Evolutionary conservation across 768 basidiomycete genomes (phyloP).

Genomic region (Heimioporus sp.): DNA sequence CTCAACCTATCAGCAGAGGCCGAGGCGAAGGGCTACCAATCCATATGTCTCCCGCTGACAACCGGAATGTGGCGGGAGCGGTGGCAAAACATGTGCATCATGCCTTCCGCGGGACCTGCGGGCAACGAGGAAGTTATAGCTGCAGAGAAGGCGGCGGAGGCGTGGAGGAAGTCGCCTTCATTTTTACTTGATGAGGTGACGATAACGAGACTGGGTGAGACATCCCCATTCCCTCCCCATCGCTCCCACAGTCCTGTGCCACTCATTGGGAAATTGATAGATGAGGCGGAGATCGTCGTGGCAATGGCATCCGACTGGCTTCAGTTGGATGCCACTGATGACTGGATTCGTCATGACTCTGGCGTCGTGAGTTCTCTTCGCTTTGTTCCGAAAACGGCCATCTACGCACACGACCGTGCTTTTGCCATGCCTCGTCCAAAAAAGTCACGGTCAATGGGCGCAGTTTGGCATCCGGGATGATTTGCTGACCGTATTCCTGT

Average conservation of each 20-base stretch:
- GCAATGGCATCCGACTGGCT: slow-evolving; percentile 92
- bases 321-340: slow-evolving; percentile 88
- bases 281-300: slow-evolving; percentile 71
- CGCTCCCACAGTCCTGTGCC: slow-evolving; percentile 13
- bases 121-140: slow-evolving; percentile 38
- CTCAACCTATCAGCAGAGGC: slow-evolving; percentile 51
- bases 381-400: slow-evolving; percentile 6
- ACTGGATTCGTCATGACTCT: slow-evolving; percentile 93
- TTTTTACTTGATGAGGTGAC: slow-evolving; percentile 86
- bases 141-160: slow-evolving; percentile 69
- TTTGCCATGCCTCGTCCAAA: slow-evolving; percentile 14
- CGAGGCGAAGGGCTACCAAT: slow-evolving; percentile 67
- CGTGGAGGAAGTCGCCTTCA: slow-evolving; percentile 80
- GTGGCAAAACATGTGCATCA: slow-evolving; percentile 88
- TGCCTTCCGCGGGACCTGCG: slow-evolving; percentile 43
- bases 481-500: slow-evolving; percentile 13
- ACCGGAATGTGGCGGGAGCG: slow-evolving; percentile 82
- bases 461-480: slow-evolving; percentile 7
- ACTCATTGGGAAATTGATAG: slow-evolving; percentile 37
- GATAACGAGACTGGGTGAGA: slow-evolving; percentile 72
- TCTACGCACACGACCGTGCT: slow-evolving; percentile 8
- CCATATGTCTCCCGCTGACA: slow-evolving; percentile 83
- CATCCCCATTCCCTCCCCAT: slow-evolving; percentile 3
- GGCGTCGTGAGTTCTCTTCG: slow-evolving; percentile 70
- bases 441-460: slow-evolving; percentile 16